These are phyloP conservation scores for Leccinum pellstonianum DNA, from an alignment of 768 basidiomycete species.

Conservation along the genomic window DNA sequence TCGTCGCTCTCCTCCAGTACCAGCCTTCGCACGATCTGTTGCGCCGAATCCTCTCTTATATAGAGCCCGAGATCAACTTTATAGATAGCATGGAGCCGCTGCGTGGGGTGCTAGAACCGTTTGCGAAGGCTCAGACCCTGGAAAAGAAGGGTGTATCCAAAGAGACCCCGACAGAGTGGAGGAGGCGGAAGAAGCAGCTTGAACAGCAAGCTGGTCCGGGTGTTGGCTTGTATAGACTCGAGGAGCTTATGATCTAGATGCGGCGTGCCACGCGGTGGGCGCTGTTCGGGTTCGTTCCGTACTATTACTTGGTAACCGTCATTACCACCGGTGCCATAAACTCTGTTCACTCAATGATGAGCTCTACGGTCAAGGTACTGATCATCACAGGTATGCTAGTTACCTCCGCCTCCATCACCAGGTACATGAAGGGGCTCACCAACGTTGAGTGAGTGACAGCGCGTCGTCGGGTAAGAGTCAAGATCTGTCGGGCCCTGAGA, in stretches of 20 bases:
- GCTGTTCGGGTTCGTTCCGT: background rate
- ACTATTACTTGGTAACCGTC: background rate
- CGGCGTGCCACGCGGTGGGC: no score
- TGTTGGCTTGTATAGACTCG: conserved; percentile 69
- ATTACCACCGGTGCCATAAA: background rate
- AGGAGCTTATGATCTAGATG: conserved; percentile 58
- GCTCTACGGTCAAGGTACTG: conserved; percentile 17
- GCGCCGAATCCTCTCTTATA: conserved; percentile 44
- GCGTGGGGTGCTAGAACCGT: conserved; percentile 61
- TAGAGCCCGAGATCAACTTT: conserved; percentile 55
- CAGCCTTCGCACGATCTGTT: conserved; percentile 56
- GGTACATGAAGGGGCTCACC: conserved; percentile 3
- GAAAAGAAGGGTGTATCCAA: conserved; percentile 39
- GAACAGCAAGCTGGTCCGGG: conserved; percentile 51
- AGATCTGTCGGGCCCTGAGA: conserved; percentile 67
- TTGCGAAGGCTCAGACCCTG: conserved; percentile 50
- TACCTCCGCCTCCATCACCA: background rate
- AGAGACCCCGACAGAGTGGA: conserved; percentile 44
- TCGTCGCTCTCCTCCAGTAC: conserved; percentile 65
- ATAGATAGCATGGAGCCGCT: conserved; percentile 53
- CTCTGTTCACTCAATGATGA: conserved; percentile 10
- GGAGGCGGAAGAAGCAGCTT: conserved; percentile 50
- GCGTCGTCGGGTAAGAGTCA: conserved; percentile 46
- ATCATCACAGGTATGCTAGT: conserved; percentile 29
- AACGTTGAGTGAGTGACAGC: conserved; percentile 61